These are phyloP conservation scores for Annulohypoxylon bovei DNA, from an alignment of 495 filamentous ascomycete species.

Conservation along the genomic window DNA sequence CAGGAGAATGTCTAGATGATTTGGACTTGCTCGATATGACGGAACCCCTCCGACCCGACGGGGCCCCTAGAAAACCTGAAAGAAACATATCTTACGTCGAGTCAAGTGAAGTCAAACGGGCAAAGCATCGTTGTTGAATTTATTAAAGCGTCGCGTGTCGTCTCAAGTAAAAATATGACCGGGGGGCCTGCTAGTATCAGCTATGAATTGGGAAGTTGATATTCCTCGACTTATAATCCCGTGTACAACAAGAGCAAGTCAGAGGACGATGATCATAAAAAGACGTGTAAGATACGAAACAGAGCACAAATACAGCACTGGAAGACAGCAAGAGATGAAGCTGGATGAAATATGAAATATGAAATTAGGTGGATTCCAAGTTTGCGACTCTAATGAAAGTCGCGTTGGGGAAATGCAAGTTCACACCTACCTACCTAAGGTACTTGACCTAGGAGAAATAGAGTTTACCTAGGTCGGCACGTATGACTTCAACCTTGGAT, in stretches of 20 bases:
- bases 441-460: background rate
- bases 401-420: conserved; percentile 6
- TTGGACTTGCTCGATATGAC: conserved; percentile 31
- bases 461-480: background rate
- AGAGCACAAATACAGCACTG: background rate
- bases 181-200: conserved; percentile 10
- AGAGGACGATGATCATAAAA: background rate
- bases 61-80: conserved; percentile 26
- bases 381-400: background rate
- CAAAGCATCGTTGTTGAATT: conserved; percentile 20
- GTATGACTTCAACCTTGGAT: conserved; percentile 16
- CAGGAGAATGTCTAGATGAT: conserved; percentile 27
- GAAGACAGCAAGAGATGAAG: background rate
- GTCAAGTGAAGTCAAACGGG: conserved; percentile 11
- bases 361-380: background rate
- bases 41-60: conserved; percentile 30
- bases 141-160: conserved; percentile 7
- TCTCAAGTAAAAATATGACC: conserved; percentile 26
- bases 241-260: background rate
- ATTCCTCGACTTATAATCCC: conserved; percentile 3
- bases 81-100: conserved; percentile 36
- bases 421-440: background rate
- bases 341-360: background rate
- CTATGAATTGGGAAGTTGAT: conserved; percentile 20
- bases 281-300: background rate